A percentile compares a stretch with the other conserved stretches of the same genome.
These are phyloP conservation scores for Parastagonospora nodorum DNA, from an alignment of 2,329 filamentous ascomycete genomes.

Conservation along the genomic window DNA sequence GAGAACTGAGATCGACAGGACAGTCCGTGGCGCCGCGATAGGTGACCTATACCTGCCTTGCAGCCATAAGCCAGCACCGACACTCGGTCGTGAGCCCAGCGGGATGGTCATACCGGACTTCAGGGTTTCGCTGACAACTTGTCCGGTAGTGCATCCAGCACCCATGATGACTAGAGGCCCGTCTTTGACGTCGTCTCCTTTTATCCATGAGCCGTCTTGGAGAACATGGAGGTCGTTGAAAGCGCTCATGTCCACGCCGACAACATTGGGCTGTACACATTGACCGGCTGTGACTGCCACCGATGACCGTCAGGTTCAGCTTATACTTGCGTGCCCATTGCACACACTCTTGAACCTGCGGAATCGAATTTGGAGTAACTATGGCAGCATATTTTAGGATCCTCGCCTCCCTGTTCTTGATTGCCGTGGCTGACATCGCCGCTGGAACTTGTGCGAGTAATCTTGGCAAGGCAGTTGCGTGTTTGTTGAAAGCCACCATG, in stretches of 20 bases:
- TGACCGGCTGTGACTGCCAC: constrained; percentile 66
- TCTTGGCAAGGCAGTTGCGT: constrained; percentile 52
- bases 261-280: constrained; percentile 58
- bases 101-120: constrained; percentile 60
- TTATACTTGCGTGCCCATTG: constrained; percentile 59
- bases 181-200: no score
- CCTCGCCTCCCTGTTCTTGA: constrained; percentile 61
- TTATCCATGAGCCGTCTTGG: background rate
- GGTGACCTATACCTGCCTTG: constrained; percentile 69
- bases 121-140: constrained; percentile 58
- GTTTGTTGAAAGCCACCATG: constrained; percentile 58
- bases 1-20: constrained; percentile 64
- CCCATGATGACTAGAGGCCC: constrained; percentile 55
- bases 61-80: constrained; percentile 67
- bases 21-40: constrained; percentile 61
- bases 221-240: constrained; percentile 59
- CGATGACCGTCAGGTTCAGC: constrained; percentile 56
- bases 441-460: constrained; percentile 52
- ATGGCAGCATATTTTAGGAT: constrained; percentile 52
- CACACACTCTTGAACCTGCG: constrained; percentile 61
- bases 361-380: constrained; percentile 53
- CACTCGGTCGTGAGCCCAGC: constrained; percentile 65
- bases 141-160: constrained; percentile 61
- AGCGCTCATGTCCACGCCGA: constrained; percentile 63
- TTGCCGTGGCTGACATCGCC: constrained; percentile 20